These are phyloP conservation scores for Dictyostelium firmibasis DNA, from an alignment of 78 protist genomes.

Conservation along the genomic window DNA sequence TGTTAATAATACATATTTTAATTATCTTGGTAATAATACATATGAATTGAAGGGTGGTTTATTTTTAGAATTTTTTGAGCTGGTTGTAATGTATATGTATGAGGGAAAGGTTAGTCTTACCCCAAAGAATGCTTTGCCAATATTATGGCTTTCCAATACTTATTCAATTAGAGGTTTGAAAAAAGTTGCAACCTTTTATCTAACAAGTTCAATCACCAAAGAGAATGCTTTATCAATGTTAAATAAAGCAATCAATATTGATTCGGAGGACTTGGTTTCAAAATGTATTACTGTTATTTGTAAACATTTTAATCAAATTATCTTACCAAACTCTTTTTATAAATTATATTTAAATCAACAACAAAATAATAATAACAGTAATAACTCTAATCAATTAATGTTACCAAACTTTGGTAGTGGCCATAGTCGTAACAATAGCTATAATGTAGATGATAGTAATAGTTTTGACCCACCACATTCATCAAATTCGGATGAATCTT, in stretches of 20 bases:
- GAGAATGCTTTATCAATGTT: conserved; percentile 65
- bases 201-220: conserved; percentile 47
- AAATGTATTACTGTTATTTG: conserved; percentile 69
- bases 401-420: not conserved
- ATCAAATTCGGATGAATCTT: not conserved
- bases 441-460: not conserved
- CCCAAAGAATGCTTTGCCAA: conserved; percentile 41
- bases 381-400: not conserved
- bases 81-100: conserved; percentile 54
- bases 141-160: conserved; percentile 24
- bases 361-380: not conserved
- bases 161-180: conserved; percentile 52
- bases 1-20: not conserved
- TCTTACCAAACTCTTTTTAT: conserved; percentile 27
- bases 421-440: not conserved
- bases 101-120: conserved; percentile 42
- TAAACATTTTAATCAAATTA: conserved; percentile 74
- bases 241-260: conserved; percentile 63
- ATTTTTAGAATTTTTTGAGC: conserved; percentile 48
- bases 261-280: conserved; percentile 61
- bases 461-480: not conserved
- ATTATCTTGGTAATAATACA: not conserved
- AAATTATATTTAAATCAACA: conserved; percentile 2
- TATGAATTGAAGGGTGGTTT: conserved; percentile 58
- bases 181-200: conserved; percentile 23